Evolutionary conservation across 2,329 filamentous ascomycete genomes (phyloP), one percentile per base, ranked within the genome.

Genomic region (Parafenestella ontariensis): DNA sequence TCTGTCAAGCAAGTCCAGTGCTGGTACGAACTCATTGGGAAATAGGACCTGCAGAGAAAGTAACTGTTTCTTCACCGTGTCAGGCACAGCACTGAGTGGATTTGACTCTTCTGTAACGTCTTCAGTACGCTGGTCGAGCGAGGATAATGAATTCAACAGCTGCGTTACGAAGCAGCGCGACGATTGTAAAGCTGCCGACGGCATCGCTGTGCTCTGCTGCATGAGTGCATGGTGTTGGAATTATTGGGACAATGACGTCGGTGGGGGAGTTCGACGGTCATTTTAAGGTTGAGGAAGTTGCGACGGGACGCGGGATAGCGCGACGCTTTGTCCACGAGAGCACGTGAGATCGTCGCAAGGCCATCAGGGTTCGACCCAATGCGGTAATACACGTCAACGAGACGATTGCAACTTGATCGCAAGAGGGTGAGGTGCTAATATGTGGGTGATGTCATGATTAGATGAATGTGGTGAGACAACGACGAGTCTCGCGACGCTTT

Each of bases 1-100:
- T 23, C 91, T 85, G 74, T 99, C 95, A 0, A 99, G 82, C 0
- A 98, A 82, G 74, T 98, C 93, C 2, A 99, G 82, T 0, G 94
- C 92, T 2, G 92, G 90, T 1, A 97, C 86, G 1, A 97, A 78
- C 49, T 92, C 84, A 59, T 86, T 85, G 0, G 92, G 92, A 69
- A 96, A 96, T 13, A 97, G 79, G 29, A 92, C 89, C 77, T 97
- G 93, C 0, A 96, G 83, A 0, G 91, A 92, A 1, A 92, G 79
- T n/a, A 96, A 79, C 15, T 89, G 77, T 44, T 72, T 73, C 62
- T 73, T 75, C 39, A 64, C 53, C 18, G 56, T 21, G 33, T 72
- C 59, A 7, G 67, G 48, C 53, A 64, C 53, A 55, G 52, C 49
- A 60, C 51, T 62, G 17, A 80, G 68, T 9, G 84, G 81, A 62